Base-by-base conservation (phyloP, 495 filamentous ascomycete species). In the Penicillium canariense region DNA sequence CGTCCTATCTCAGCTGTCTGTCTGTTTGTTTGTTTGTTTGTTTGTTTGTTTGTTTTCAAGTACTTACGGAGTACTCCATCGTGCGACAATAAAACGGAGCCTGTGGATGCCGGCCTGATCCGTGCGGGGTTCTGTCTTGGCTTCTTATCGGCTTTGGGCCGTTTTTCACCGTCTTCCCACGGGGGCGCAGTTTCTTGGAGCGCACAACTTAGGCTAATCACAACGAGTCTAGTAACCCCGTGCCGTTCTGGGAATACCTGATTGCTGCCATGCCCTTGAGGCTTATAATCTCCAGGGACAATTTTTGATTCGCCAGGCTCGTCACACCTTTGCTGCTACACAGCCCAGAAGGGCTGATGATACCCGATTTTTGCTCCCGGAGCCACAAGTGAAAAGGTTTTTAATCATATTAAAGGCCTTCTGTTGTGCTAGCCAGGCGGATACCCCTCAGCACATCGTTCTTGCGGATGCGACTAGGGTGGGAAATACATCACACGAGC, bases 191-290 rank as follows among this genome's bases (percentile, higher is more conserved):
- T 39, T 56, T 38, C 34, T 3, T 30, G 12, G 18, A 18, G 25
- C 26, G 30, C 42, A 30, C n/a, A 18, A 4, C 28, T 18, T 22
- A 32, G 20, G 28, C 49, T 48, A 58, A 48, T 52, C 34, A 58
- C n/a, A 11, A 39, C 4, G 25, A n/a, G 5, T 5, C 25, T 10
- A 17, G 1, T 5, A 11, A 15, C 30, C 57, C 28, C 54, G 61
- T 57, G 61, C 30, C 2, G 10, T 14, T 18, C 17, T 7, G 12
- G 10, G n/a, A 36, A 11, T 23, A 11, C 14, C 28, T 54, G 38
- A 60, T 63, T 63, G 52, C 47, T 31, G 23, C 31, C 46, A 10
- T n/a, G 14, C 8, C 22, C n/a, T 34, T 47, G 60, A 45, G 60
- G 53, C 53, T 56, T 53, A 60, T 25, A 8, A 23, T 5, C 12